Conservation (phyloP, 495 filamentous ascomycete species). For the Parathielavia hyrcaniae region DNA sequence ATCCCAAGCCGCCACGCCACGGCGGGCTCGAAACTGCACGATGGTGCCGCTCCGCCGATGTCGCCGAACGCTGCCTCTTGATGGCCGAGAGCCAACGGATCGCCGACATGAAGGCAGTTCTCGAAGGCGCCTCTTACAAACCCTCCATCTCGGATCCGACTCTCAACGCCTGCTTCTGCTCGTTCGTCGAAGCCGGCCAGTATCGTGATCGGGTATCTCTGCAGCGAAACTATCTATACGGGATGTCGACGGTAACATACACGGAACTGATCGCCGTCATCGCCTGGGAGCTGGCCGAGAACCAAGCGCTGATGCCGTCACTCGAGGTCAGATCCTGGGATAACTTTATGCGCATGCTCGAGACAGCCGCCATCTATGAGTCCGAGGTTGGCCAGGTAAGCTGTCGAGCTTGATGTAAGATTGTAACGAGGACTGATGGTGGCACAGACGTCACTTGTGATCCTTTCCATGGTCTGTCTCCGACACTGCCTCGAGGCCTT, state of each 20-base stretch:
- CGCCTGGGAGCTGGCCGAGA: constrained; percentile 38
- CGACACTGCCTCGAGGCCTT: constrained; percentile 30
- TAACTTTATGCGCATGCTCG: constrained; percentile 30
- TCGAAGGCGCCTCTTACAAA: constrained; percentile 28
- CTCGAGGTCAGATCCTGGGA: constrained; percentile 29
- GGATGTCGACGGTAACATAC: constrained; percentile 24
- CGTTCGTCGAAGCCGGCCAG: constrained; percentile 25
- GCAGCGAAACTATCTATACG: constrained; percentile 15
- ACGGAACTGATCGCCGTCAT: constrained; percentile 33
- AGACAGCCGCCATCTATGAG: constrained; percentile 32
- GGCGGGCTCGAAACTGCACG: neutral
- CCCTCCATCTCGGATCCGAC: constrained; percentile 23
- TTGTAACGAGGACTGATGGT: neutral
- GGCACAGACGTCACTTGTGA: constrained; percentile 30
- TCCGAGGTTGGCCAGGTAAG: constrained; percentile 31
- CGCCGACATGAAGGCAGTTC: constrained; percentile 29
- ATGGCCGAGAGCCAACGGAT: constrained; percentile 27
- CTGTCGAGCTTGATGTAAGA: neutral
- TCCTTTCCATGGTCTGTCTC: constrained; percentile 31
- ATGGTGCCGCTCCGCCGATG: constrained; percentile 22
- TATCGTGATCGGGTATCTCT: constrained; percentile 28
- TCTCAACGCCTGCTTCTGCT: constrained; percentile 18
- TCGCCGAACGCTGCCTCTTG: constrained; percentile 24
- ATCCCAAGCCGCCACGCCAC: neutral
- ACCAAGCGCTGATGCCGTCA: constrained; percentile 17